These are phyloP conservation scores for Aphanocladium album DNA, from an alignment of 2,329 filamentous ascomycete species.

Conservation along the genomic window DNA sequence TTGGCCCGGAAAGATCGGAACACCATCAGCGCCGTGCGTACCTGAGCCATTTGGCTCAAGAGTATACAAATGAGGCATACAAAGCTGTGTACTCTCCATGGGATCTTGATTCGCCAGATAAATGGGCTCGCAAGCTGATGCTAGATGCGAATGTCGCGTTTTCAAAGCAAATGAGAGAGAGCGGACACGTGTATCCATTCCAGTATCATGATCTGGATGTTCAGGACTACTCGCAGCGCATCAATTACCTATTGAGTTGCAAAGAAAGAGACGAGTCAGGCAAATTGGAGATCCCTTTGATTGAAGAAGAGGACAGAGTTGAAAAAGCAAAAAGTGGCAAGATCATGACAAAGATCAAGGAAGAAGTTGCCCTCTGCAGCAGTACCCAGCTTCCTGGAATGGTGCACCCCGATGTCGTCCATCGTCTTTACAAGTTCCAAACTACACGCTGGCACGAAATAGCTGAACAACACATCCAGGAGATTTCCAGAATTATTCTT, in stretches of 20 bases:
- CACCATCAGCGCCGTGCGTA: conserved; percentile 22
- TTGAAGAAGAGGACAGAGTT: not conserved
- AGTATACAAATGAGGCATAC: conserved; percentile 19
- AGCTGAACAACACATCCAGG: conserved; percentile 20
- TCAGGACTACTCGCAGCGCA: not conserved
- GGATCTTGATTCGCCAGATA: conserved; percentile 11
- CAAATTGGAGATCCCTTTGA: too few relatives aligned
- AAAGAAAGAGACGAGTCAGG: too few relatives aligned
- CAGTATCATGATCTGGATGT: not conserved
- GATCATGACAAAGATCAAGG: not conserved
- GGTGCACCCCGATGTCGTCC: conserved; percentile 27
- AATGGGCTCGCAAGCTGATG: conserved; percentile 24
- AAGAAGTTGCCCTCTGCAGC: conserved; percentile 23
- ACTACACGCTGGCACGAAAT: conserved; percentile 28
- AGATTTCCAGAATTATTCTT: conserved; percentile 16
- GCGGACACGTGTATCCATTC: conserved; percentile 18
- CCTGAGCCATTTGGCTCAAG: conserved; percentile 19
- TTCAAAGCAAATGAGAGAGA: conserved; percentile 21
- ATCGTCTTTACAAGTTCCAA: conserved; percentile 26
- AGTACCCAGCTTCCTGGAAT: conserved; percentile 28
- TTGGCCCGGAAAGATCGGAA: conserved; percentile 24
- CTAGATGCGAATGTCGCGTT: conserved; percentile 21
- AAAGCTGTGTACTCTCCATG: conserved; percentile 24
- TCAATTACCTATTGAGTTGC: not conserved
- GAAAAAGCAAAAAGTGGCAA: not conserved